Evolutionary conservation across 495 filamentous ascomycete species (phyloP).

Genomic region (Jackrogersella multiformis): DNA sequence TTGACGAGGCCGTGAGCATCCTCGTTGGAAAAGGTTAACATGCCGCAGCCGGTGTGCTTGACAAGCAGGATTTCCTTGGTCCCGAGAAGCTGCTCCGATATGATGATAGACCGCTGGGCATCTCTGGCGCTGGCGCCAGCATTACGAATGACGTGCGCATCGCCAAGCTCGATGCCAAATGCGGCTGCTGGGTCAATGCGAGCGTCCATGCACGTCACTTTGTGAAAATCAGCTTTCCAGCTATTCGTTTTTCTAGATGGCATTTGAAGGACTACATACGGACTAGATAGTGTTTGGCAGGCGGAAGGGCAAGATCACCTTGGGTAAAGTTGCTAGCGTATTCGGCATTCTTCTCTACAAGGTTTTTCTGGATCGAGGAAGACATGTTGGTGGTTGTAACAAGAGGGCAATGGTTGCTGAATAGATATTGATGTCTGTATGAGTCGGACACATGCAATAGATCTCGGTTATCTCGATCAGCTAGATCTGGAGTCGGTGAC

Average conservation of each 20-base stretch:
- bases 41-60: slow-evolving; percentile 85
- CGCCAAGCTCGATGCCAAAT: slow-evolving; percentile 77
- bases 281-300: slow-evolving; percentile 72
- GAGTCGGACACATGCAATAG: too few relatives aligned
- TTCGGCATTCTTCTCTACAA: slow-evolving; percentile 64
- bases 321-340: slow-evolving; percentile 71
- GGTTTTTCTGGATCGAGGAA: slow-evolving; percentile 61
- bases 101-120: slow-evolving; percentile 76
- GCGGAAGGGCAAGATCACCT: slow-evolving; percentile 74
- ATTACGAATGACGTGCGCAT: slow-evolving; percentile 87
- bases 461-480: background rate
- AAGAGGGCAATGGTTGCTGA: too few relatives aligned
- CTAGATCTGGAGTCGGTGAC: background rate
- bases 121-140: slow-evolving; percentile 73
- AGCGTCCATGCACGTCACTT: slow-evolving; percentile 83
- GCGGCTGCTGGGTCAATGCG: slow-evolving; percentile 76
- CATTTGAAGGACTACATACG: slow-evolving; percentile 45
- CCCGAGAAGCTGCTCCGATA: slow-evolving; percentile 84
- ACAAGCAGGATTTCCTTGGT: slow-evolving; percentile 79
- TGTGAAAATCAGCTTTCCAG: slow-evolving; percentile 18
- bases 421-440: too few relatives aligned
- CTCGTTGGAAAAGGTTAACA: slow-evolving; percentile 80
- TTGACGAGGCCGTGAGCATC: slow-evolving; percentile 66
- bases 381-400: slow-evolving; percentile 29
- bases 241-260: background rate